These are phyloP conservation scores for Fusarium piperis DNA, from an alignment of 2,329 filamentous ascomycete genomes.

Conservation along the genomic window DNA sequence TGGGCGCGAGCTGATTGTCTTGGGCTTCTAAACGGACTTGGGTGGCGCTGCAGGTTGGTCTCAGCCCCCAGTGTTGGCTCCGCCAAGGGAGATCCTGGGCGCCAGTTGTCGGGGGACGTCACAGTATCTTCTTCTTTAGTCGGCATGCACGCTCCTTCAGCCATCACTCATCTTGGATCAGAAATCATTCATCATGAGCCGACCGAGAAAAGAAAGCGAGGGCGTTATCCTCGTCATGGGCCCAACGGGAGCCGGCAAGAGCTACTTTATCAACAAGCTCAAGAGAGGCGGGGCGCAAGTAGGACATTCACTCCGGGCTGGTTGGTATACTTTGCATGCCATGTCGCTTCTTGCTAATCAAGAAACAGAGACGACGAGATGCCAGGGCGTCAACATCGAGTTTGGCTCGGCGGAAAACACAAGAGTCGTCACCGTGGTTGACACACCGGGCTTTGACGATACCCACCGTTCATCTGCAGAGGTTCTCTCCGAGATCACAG, in stretches of 20 bases:
- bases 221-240: constrained; percentile 10
- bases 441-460: neutral
- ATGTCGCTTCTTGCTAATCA: neutral
- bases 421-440: neutral
- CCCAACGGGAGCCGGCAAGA: constrained; percentile 13
- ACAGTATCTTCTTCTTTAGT: neutral
- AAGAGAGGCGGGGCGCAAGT: constrained; percentile 3
- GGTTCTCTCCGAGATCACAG: neutral
- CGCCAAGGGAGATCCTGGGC: neutral
- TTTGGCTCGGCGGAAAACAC: neutral
- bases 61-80: neutral
- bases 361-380: neutral
- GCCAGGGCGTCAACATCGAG: neutral
- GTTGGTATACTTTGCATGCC: neutral
- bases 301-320: constrained; percentile 7
- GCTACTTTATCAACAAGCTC: constrained; percentile 16
- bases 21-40: neutral
- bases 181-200: neutral
- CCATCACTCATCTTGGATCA: neutral
- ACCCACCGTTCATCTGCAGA: neutral
- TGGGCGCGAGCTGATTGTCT: neutral
- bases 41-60: neutral
- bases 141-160: neutral
- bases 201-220: constrained; percentile 5
- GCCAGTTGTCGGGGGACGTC: neutral